Conservation (phyloP, 1,284 basidiomycete species). For the Moniliella sp. region DNA sequence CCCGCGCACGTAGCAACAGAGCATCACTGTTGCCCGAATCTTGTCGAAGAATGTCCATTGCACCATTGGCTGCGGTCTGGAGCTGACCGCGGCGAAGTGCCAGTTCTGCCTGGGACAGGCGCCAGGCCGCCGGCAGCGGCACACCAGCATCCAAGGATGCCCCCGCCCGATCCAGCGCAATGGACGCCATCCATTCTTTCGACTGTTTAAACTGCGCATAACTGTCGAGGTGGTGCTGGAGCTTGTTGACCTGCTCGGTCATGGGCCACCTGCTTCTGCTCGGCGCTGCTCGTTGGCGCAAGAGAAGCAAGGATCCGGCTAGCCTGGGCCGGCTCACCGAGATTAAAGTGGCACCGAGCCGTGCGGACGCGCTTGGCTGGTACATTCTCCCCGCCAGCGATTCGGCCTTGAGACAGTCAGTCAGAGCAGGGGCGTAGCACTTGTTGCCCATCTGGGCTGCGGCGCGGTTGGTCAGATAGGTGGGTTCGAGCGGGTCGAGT, state of each 20-base stretch:
- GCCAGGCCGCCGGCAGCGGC: conserved; percentile 12
- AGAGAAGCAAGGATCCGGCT: background rate
- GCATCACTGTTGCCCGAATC: conserved; percentile 56
- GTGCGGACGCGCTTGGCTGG: conserved; percentile 20
- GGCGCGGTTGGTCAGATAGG: conserved; percentile 62
- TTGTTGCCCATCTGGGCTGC: conserved; percentile 64
- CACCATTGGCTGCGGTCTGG: conserved; percentile 13
- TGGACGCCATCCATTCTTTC: conserved; percentile 35
- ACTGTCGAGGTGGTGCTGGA: conserved; percentile 35
- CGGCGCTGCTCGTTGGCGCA: too few species aligned
- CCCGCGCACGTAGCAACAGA: conserved; percentile 54
- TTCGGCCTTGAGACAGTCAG: conserved; percentile 55
- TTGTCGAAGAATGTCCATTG: conserved; percentile 52
- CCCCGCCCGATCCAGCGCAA: conserved; percentile 22
- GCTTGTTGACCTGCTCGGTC: conserved; percentile 10
- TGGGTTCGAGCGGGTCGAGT: conserved; percentile 47
- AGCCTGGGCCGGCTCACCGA: conserved; percentile 11
- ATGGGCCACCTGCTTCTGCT: too few species aligned
- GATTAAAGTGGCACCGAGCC: conserved; percentile 19
- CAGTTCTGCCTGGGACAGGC: conserved; percentile 10
- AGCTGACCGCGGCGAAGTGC: conserved; percentile 16
- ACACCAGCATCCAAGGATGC: conserved; percentile 8
- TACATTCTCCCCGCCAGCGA: conserved; percentile 39
- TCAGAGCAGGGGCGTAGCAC: conserved; percentile 49
- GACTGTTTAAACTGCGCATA: conserved; percentile 46